Base-by-base conservation (phyloP, 2,329 filamentous ascomycete species). In the Fusarium sacchari region DNA sequence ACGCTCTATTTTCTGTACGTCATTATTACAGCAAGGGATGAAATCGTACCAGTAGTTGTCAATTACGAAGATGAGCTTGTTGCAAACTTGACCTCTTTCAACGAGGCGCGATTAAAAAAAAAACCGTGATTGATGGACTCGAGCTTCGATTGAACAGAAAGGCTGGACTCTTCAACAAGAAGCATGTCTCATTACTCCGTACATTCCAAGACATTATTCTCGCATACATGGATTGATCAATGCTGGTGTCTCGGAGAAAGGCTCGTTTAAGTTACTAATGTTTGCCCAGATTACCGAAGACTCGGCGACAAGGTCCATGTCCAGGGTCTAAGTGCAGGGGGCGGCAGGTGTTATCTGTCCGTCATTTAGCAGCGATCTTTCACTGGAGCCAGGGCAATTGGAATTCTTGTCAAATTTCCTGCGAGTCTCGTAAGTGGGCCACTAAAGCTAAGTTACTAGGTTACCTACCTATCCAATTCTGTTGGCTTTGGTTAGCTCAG, bases 161-260 rank as follows among this genome's bases (percentile, higher is more conserved):
- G 26, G 14, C 63, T 42, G 32, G 17, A 62, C 42, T 42, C 42
- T 37, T 61, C 49, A 44, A 64, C 64, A 64, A 64, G 53, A 74
- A 70, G 40, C 30, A 46, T 20, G 34, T 32, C 26, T 67, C 42
- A 76, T 66, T 67, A 42, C 26, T 67, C 42, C 74, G 64, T 67
- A 42, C 62, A 52, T 67, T 64, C 64, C 56, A 42, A 77, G 69
- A 76, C 73, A 67, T 52, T 42, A 20, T 36, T 49, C 39, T 64
- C 30, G n/a, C 26, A 61, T 44, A 22, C 30, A 50, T 57, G 10
- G 28, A 58, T 36, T 58, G 26, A 42, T 42, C 11, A 30, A 47
- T 46, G 37, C 30, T 46, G 24, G 30, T 39, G 34, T 59, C 39
- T 42, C 62, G n/a, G 62, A 36, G 49, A 30, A 36, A 47, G 26